Base-by-base conservation (phyloP, 1,284 basidiomycete species). In the Puccinia novopanici region DNA sequence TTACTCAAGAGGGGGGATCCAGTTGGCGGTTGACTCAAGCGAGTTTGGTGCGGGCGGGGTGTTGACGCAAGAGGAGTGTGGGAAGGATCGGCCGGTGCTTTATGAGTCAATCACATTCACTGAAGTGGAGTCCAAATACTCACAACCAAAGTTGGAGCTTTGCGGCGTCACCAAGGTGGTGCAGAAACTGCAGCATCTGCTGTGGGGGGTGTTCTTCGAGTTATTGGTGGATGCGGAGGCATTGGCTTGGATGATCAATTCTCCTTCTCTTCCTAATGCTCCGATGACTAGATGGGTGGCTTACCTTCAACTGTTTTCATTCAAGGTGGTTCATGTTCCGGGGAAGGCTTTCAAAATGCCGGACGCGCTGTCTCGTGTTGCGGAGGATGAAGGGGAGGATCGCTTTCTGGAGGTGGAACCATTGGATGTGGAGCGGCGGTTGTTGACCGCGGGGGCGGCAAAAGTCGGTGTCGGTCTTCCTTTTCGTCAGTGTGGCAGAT, bases 241-340 rank as follows among this genome's bases (percentile, higher is more conserved):
- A 2, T 37, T 73, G 19, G 55, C 55, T 2, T n/a, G 55, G n/a
- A 73, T 73, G 65, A 68, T 68, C 48, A 68, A 68, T 19, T 9
- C 65, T 17, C 65, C 65, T 1, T 3, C 1, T 4, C 54, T 72
- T 40, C 70, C 70, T 9, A 72, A 68, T 40, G 34, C 65, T 13
- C 65, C 65, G 5, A 68, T 67, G 65, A 68, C 65, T 22, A 37
- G 65, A 15, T 68, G 65, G 65, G 65, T 68, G 24, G 65, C 65
- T 37, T 68, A n/a, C 13, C 42, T 68, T 15, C 65, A 68, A 24
- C 40, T 68, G 19, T 68, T 68, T 19, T 68, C 8, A 17, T 71
- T 71, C 24, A 17, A 71, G 48, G 24, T 50, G 10, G n/a, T 71
- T 8, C 68, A 71, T 34, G n/a, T 27, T 10, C 15, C 34, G 3